Base-by-base conservation (phyloP, 2,329 filamentous ascomycete species). In the Plenodomus biglobosus region DNA sequence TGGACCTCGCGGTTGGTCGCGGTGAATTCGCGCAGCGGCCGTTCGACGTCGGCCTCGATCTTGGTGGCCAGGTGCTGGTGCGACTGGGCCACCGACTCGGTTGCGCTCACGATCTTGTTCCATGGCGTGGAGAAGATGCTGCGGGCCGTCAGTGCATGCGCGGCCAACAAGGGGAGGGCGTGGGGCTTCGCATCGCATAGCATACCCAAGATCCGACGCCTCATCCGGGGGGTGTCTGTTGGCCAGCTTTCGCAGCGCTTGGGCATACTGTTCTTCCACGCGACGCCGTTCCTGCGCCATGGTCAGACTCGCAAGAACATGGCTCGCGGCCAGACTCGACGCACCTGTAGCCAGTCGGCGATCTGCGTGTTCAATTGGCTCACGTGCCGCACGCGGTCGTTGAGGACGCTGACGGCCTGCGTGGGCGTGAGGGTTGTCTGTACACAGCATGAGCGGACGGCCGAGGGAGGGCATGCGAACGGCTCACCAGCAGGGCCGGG, bases 291-390 rank as follows among this genome's bases (percentile, higher is more conserved):
- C 94, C 92, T 97, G 71, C 46, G 55, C 48, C 47, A 42, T 50
- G 44, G 48, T 69, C 50, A 68, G 65, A 55, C 46, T 3, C 27
- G 8, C 13, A 30, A 47, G 32, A 24, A 46, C 40, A 16, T 41
- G 13, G 40, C 44, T 46, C 40, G 42, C 22, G 44, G 40, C 21
- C 13, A 47, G 40, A 27, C 38, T 5, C 7, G 20, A 20, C 75
- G 74, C 84, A 96, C 92, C 86, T 92, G 88, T 54, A 99, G 82
- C 90, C 92, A 99, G 76, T 97, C 92, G 72, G 92, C 92, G 66
- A 99, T 90, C 70, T 96, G 90, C 61, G 79, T 75, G 74, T 99
- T 96, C 75, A 95, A 77, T 72, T 86, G 90, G 64, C 82, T 83
- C 69, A 97, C 92, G 73, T 90, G 84, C 73, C 88, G 88, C 62